A percentile compares a stretch with the other conserved stretches of the same genome.
Evolutionary conservation across 164 flowering plant species (phyloP).

Genomic region (Santalum album): DNA sequence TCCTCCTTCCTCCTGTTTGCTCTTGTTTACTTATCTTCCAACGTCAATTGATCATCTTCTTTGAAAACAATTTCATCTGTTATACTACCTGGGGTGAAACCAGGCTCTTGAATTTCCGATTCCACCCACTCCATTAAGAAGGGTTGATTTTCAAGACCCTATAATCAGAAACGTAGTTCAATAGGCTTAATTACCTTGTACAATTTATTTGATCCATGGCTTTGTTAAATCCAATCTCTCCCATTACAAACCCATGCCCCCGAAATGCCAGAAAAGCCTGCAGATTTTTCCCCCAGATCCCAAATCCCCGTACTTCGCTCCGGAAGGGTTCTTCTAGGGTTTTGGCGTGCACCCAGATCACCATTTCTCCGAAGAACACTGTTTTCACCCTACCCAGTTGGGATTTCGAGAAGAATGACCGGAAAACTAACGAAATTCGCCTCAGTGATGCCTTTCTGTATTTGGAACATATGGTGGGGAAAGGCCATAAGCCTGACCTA

Average conservation of each 20-base stretch:
- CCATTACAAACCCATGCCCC: constrained; percentile 28
- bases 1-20: not conserved
- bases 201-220: not conserved
- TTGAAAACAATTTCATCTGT: not conserved
- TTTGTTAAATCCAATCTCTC: constrained; percentile 32
- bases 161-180: no score
- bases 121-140: no score
- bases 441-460: constrained; percentile 55
- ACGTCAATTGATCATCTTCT: no score
- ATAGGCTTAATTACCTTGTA: not conserved
- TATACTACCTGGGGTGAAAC: not conserved
- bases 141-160: not conserved
- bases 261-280: constrained; percentile 24
- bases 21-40: not conserved
- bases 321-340: constrained; percentile 41
- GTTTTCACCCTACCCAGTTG: constrained; percentile 56
- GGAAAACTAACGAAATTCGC: constrained; percentile 31
- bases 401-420: constrained; percentile 42
- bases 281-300: constrained; percentile 41
- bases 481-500: constrained; percentile 70
- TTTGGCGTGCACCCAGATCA: constrained; percentile 50
- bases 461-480: constrained; percentile 52
- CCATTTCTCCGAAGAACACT: constrained; percentile 41
- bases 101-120: no score
- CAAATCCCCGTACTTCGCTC: constrained; percentile 39